Percentiles rank a stretch among this genome's conserved stretches.
phyloP scores from a whole-genome alignment of 768 basidiomycete genomes.

The Lentinula detonsa region DNA sequence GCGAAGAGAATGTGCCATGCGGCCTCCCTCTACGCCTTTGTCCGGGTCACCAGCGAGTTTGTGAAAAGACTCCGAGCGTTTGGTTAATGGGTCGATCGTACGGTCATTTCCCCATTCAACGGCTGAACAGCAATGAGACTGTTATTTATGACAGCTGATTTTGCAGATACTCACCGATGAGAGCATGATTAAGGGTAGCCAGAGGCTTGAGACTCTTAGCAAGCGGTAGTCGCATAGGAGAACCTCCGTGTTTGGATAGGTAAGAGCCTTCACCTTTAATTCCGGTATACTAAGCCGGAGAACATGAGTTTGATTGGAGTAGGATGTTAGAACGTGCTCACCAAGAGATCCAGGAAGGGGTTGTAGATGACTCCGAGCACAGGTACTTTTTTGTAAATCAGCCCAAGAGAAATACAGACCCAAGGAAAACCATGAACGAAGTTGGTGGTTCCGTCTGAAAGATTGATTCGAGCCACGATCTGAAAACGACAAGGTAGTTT shows the following conservation, averaged over 20 bases:
- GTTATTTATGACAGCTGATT: background rate
- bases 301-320: background rate
- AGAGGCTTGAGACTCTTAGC: conserved; percentile 53
- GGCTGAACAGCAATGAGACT: conserved; percentile 28
- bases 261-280: conserved; percentile 76
- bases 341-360: conserved; percentile 83
- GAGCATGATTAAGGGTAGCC: conserved; percentile 61
- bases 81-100: conserved; percentile 38
- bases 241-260: conserved; percentile 44
- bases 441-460: conserved; percentile 83
- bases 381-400: conserved; percentile 77
- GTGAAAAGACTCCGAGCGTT: conserved; percentile 64
- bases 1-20: conserved; percentile 81
- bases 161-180: conserved; percentile 42
- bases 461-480: background rate
- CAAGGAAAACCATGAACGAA: conserved; percentile 84
- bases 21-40: conserved; percentile 59
- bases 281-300: conserved; percentile 58
- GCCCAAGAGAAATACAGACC: conserved; percentile 86
- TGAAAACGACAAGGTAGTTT: background rate
- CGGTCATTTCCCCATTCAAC: conserved; percentile 91
- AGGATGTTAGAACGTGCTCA: conserved; percentile 21
- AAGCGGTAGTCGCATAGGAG: conserved; percentile 60
- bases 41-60: conserved; percentile 69
- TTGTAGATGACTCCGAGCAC: conserved; percentile 91